Conservation (phyloP, 1,139 yeast genomes). For the Hansenula lynferdii region DNA sequence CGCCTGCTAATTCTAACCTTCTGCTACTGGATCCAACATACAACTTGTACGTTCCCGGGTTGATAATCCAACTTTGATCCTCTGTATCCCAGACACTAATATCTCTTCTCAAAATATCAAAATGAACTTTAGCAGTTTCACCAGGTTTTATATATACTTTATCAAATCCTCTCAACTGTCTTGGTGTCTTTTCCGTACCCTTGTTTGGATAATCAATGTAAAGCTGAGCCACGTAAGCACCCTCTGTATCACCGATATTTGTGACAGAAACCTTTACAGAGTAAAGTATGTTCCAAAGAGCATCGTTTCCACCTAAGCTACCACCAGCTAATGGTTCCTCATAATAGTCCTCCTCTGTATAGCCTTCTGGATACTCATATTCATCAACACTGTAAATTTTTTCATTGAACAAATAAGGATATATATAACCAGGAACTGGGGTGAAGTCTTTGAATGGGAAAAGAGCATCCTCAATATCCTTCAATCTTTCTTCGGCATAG, state of each 20-base stretch:
- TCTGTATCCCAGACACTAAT: conserved; percentile 55
- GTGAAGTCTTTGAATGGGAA: conserved; percentile 52
- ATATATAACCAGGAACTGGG: conserved; percentile 48
- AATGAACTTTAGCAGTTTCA: conserved; percentile 33
- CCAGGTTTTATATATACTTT: conserved; percentile 48
- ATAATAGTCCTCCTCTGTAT: conserved; percentile 35
- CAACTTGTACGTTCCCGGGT: conserved; percentile 51
- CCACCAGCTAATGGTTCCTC: conserved; percentile 43
- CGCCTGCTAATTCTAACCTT: conserved; percentile 37
- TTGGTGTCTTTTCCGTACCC: conserved; percentile 36
- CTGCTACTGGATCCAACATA: conserved; percentile 52
- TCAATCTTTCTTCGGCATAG: conserved; percentile 36
- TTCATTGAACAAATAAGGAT: conserved; percentile 46
- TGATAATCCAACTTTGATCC: conserved; percentile 58
- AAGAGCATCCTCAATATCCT: conserved; percentile 51
- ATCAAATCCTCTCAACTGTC: conserved; percentile 55
- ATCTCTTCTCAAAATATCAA: conserved; percentile 50
- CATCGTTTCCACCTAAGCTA: conserved; percentile 50
- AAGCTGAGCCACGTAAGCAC: conserved; percentile 52
- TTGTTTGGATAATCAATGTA: conserved; percentile 50
- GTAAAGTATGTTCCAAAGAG: conserved; percentile 40
- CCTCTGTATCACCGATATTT: conserved; percentile 47
- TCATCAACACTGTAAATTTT: conserved; percentile 36
- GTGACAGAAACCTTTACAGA: conserved; percentile 42
- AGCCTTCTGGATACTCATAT: conserved; percentile 51